Base-by-base conservation (phyloP, 2,329 filamentous ascomycete genomes). In the Fusarium sp. region DNA sequence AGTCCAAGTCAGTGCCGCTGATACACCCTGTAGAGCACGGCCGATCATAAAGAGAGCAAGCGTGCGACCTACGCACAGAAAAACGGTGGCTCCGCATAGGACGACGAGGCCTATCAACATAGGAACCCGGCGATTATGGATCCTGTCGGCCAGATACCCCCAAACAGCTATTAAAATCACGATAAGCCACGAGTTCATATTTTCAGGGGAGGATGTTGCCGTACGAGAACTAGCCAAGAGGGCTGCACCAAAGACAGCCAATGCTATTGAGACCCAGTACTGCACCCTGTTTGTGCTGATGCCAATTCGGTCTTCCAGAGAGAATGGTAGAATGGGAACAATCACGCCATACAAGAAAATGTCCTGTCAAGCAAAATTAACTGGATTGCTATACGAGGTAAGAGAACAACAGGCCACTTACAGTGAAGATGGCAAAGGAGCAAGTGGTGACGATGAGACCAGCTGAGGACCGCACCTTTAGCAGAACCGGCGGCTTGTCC, bases 261-360 rank as follows among this genome's bases (percentile, higher is more conserved):
- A 69, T 26, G 77, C 77, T 56, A 80, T 72, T 10, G 78, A 79
- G n/a, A 78, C 72, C 78, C 78, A 80, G 43, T 77, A 75, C 57
- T 80, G 78, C 42, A 79, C 76, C 73, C 69, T 66, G 15, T 72
- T 58, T 46, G 62, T 38, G 6, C 54, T 40, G 13, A 79, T 65
- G 14, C 73, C 76, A 50, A 75, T 65, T 17, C 75, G 71, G n/a
- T 62, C 59, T 14, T 70, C 46, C 11, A 80, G 70, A 11, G 75
- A 73, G 56, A 77, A 79, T 15, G 78, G 78, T 46, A 79, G 59
- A 14, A 80, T 68, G 3, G 78, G 78, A 11, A 79, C 76, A 47
- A 79, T 73, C 46, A 80, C 77, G 24, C 73, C 75, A 43, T 79
- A 80, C 9, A 79, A 58, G 43, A 80, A 80, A 49, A 79, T 75